Evolutionary conservation across 768 basidiomycete species (phyloP).

Genomic region (Lentinula sp.): DNA sequence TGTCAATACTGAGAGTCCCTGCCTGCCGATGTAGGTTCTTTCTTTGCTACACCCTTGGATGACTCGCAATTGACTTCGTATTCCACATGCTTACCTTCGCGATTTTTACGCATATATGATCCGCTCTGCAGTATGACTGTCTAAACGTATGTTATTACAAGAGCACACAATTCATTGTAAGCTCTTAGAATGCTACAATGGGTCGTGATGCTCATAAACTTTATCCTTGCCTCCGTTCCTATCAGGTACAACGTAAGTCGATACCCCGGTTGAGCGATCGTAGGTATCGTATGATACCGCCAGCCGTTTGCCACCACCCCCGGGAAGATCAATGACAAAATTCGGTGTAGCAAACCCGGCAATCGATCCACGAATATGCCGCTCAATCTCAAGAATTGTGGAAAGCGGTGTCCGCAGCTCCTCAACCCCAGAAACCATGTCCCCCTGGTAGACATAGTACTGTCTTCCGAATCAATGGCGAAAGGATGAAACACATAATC

Average conservation of each 20-base stretch:
- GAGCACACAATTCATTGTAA: background rate
- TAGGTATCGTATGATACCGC: slow-evolving; percentile 12
- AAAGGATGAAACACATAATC: too few species aligned
- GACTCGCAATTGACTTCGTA: too few species aligned
- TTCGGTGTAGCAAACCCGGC: slow-evolving; percentile 14
- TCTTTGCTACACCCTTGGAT: too few species aligned
- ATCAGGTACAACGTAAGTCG: background rate
- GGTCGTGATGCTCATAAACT: background rate
- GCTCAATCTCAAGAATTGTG: slow-evolving; percentile 13
- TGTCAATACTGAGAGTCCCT: too few species aligned
- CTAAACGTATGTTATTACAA: background rate
- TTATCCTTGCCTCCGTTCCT: background rate
- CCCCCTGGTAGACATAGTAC: slow-evolving; percentile 17
- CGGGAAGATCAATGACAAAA: slow-evolving; percentile 15
- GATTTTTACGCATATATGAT: too few species aligned
- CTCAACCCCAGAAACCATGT: slow-evolving; percentile 16
- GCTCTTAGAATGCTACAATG: background rate
- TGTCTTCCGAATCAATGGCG: background rate
- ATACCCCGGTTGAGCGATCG: slow-evolving; percentile 9
- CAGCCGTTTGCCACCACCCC: slow-evolving; percentile 15
- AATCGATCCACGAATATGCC: slow-evolving; percentile 13
- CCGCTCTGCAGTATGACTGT: too few species aligned
- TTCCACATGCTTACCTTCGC: too few species aligned
- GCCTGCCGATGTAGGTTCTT: too few species aligned
- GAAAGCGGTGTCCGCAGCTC: slow-evolving; percentile 15